Base-by-base conservation (phyloP, 1,139 yeast species). In the Candida gigantensis region DNA sequence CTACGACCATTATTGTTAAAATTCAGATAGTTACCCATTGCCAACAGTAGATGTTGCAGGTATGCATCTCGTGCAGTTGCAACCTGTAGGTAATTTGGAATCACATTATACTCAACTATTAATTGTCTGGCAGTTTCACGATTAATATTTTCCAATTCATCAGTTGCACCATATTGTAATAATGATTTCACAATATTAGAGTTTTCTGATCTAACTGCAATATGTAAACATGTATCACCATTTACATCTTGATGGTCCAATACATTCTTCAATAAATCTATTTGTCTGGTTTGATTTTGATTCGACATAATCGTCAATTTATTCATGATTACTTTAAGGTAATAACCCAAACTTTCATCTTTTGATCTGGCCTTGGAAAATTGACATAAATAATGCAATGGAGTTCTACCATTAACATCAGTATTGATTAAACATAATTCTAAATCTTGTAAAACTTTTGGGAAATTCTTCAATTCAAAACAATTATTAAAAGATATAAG, bases 401-500 rank as follows among this genome's bases (percentile, higher is more conserved):
- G 90, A 1, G 88, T 78, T 45, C 90, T 66, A 11, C 87, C 86
- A 51, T 78, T 79, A 20, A 72, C 70, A 58, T 84, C 94, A 3
- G 92, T 85, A 36, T 82, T 81, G 29, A 81, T 78, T 32, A 84
- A 60, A 51, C 90, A 87, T 39, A 77, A 73, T 44, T 84, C 82
- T 47, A 90, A 68, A 36, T 84, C 69, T 23, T 83, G 84, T 32
- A 89, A 73, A 4, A 90, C 79, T 37, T 74, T 68, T 3, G 84
- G 79, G 52, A 90, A 90, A 45, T 86, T 84, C 39, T 80, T 75
- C 46, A 85, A 70, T 47, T 89, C 96, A 53, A 65, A 87, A 48
- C 96, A 87, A 57, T 92, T 92, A 44, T 90, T 89, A 67, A 89
- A 92, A 51, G 85, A 80, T 16, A 90, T 76, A 16, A 92, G 68